Conservation (phyloP, 306 rosid species). For the Trichosanthes cucumerina region DNA sequence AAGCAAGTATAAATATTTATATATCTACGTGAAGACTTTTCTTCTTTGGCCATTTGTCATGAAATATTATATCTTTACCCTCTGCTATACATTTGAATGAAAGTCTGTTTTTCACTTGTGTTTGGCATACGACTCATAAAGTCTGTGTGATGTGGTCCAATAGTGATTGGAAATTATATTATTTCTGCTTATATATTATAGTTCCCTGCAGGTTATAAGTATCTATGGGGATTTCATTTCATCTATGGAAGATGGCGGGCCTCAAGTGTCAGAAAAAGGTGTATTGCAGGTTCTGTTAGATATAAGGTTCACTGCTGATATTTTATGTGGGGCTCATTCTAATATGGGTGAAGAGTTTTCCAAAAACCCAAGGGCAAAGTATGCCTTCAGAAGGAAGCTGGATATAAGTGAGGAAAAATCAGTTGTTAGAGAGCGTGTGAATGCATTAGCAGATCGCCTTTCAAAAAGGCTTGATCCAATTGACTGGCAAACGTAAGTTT, state of each 20-base stretch:
- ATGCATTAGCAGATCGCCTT: slow-evolving; percentile 53
- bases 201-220: slow-evolving; percentile 52
- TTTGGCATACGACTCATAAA: neutral
- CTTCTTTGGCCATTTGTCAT: neutral
- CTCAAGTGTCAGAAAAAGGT: slow-evolving; percentile 82
- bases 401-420: slow-evolving; percentile 46
- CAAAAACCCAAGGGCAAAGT: slow-evolving; percentile 34
- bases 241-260: slow-evolving; percentile 44
- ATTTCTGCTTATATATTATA: slow-evolving; percentile 11
- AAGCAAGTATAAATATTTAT: neutral
- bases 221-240: slow-evolving; percentile 58
- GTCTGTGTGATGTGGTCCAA: neutral
- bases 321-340: slow-evolving; percentile 78
- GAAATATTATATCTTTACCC: neutral
- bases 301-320: slow-evolving; percentile 79
- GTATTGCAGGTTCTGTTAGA: slow-evolving; percentile 78
- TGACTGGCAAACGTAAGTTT: slow-evolving; percentile 97
- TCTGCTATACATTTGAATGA: neutral
- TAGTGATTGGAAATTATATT: neutral
- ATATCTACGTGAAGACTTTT: neutral
- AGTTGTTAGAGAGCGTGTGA: slow-evolving; percentile 47
- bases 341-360: slow-evolving; percentile 37
- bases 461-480: slow-evolving; percentile 89
- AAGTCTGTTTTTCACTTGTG: neutral
- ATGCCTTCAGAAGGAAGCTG: slow-evolving; percentile 57